Evolutionary conservation across 768 basidiomycete genomes (phyloP), one percentile per base, ranked within the genome.

Genomic region (Lentinula detonsa): DNA sequence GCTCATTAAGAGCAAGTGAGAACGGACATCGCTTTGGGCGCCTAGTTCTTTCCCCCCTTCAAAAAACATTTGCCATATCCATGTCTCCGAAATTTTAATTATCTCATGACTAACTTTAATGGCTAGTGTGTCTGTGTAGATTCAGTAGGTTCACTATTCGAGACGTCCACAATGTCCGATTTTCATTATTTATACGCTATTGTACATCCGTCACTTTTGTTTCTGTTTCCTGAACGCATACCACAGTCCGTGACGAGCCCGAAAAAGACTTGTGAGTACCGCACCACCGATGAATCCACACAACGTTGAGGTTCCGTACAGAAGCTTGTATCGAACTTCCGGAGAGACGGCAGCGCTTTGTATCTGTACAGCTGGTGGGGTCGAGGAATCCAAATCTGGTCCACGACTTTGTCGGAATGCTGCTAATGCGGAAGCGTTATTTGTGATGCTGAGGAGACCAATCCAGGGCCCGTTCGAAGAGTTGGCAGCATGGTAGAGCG

Each of bases 391-490:
- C n/a, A 53, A 57, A 60, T 83, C 81, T n/a, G 66, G 61, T 39
- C 83, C 83, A 15, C 82, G 77, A 35, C 67, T 67, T 9, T 63
- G 57, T 58, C 71, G 72, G 63, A 85, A 85, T 18, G 75, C 72
- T 21, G 57, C 60, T 28, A 79, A 63, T 16, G 81, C 72, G 1
- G 66, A 33, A 1, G 61, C 57, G 0, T 75, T 64, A 63, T 85
- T 72, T 0, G 80, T 85, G 45, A 78, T 68, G 55, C 69, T 74
- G 65, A 76, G 64, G 13, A 86, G 71, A 28, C 82, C 85, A 49
- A 85, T 72, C 43, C 66, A 57, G 3, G 82, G 80, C 21, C 76
- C 73, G 34, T 72, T 69, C 2, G 68, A 69, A 8, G 74, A 66
- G 33, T 75, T 81, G 45, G 69, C 69, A 34, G 70, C 75, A 53